A percentile compares a stretch with the other conserved stretches of the same genome.
Conservation (phyloP, 2,329 filamentous ascomycete genomes). For the Exophiala oligosperma region DNA sequence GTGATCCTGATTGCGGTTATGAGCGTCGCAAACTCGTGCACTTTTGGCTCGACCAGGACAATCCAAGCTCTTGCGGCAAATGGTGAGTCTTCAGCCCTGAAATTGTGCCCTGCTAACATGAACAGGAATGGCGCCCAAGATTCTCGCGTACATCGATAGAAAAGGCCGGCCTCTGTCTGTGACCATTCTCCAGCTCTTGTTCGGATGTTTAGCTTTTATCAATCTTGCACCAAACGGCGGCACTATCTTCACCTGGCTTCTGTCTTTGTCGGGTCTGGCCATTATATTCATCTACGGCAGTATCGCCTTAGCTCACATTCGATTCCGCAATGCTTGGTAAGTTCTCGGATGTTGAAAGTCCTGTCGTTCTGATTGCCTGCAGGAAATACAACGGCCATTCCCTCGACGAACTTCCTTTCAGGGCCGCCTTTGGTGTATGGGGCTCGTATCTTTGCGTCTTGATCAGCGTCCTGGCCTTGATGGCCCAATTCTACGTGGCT, state of each 20-base stretch:
- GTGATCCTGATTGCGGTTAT: slow-evolving; percentile 89
- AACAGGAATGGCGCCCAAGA: slow-evolving; percentile 55
- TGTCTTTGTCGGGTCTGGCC: slow-evolving; percentile 70
- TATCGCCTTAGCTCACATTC: slow-evolving; percentile 64
- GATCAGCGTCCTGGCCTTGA: slow-evolving; percentile 73
- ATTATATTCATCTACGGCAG: slow-evolving; percentile 70
- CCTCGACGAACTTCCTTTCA: slow-evolving; percentile 76
- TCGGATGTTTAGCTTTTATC: slow-evolving; percentile 79
- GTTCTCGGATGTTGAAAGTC: slow-evolving; percentile 30
- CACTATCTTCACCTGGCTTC: slow-evolving; percentile 74
- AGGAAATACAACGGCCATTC: slow-evolving; percentile 56
- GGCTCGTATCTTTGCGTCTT: slow-evolving; percentile 79
- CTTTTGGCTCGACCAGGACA: slow-evolving; percentile 89
- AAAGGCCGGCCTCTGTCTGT: slow-evolving; percentile 74
- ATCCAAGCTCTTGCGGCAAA: slow-evolving; percentile 73
- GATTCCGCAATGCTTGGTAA: slow-evolving; percentile 76
- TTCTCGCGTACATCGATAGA: too few species aligned
- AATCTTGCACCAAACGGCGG: slow-evolving; percentile 50
- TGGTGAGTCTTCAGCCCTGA: slow-evolving; percentile 65
- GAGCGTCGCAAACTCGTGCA: slow-evolving; percentile 86
- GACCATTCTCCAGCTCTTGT: slow-evolving; percentile 64
- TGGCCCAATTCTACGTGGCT: slow-evolving; percentile 87
- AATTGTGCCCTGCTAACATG: slow-evolving; percentile 68
- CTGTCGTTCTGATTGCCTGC: too few species aligned
- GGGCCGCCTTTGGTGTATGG: slow-evolving; percentile 72